Evolutionary conservation across 768 basidiomycete species (phyloP), one percentile per base, ranked within the genome.

Genomic region (Hydnum rufescens): DNA sequence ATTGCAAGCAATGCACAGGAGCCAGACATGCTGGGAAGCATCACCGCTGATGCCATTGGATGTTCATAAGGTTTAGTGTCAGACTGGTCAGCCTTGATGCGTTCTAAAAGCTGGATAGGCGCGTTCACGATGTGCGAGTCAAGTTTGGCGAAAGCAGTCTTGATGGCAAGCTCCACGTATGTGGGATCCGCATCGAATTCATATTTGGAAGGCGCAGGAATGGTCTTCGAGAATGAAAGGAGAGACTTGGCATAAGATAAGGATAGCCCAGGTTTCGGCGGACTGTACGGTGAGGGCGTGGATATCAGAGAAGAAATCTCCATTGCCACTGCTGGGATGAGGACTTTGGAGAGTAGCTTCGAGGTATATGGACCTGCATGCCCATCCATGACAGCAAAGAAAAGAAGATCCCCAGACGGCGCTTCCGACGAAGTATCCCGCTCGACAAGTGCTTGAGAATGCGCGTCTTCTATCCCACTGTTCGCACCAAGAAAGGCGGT

Each of bases 1-100:
- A 92, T 64, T 0, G 90, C 80, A 64, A 92, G 71, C 52, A 99
- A 67, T 1, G 93, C 89, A 64, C 93, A 97, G 54, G 88, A 89
- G 3, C 93, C 93, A 74, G 62, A 82, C 49, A 93, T 66, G 3
- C 90, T 92, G 0, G 92, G 86, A 31, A 75, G 73, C 70, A 95
- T 77, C n/a, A 76, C 67, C 3, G 79, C 69, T 36, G 80, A 60
- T 4, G 78, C 79, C 55, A 85, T 68, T 16, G 81, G 81, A 60
- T 86, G 32, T 19, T 78, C 56, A 74, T 66, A 59, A 80, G 68
- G 63, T 82, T 81, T 2, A 78, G 64, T 63, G 52, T 71, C 71
- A 47, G 69, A 70, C 59, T 63, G 57, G 50, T 73, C 76, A 47
- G 55, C 70, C 60, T 31, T 72, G 63, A 70, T 74, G 49, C 69